Evolutionary conservation across 1,284 basidiomycete species (phyloP).

Genomic region (Cutaneotrichosporon spelunceum): DNA sequence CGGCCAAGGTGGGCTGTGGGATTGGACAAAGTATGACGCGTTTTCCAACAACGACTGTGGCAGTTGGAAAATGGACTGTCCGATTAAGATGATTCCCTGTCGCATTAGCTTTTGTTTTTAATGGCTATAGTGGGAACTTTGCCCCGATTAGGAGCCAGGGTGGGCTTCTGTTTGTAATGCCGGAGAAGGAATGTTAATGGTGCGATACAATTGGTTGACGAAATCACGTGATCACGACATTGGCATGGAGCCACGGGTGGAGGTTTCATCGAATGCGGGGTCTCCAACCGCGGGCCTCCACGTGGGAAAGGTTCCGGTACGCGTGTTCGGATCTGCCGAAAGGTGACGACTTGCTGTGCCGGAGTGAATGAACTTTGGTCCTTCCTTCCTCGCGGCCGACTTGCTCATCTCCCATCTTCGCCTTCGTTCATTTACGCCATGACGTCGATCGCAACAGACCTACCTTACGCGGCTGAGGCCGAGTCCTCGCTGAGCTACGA

Average conservation of each 20-base stretch:
- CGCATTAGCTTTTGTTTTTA: not conserved
- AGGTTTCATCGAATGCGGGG: not conserved
- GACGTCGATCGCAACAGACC: constrained; percentile 57
- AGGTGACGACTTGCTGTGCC: constrained; percentile 5
- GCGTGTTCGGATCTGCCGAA: not conserved
- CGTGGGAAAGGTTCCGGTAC: not conserved
- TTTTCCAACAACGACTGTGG: constrained; percentile 8
- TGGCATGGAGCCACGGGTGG: not conserved
- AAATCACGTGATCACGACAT: not conserved
- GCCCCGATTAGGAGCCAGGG: no score
- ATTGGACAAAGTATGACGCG: constrained; percentile 11
- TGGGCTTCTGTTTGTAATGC: not conserved
- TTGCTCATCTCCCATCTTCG: not conserved
- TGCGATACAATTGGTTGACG: not conserved
- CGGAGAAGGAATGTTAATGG: not conserved
- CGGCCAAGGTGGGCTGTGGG: not conserved
- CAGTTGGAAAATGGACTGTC: not conserved
- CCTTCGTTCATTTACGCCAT: not conserved
- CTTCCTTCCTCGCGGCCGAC: not conserved
- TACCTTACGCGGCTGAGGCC: constrained; percentile 96
- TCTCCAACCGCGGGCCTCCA: not conserved
- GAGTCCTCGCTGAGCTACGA: constrained; percentile 82
- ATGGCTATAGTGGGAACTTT: not conserved
- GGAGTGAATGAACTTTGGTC: not conserved
- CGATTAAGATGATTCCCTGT: not conserved